A percentile compares a stretch with the other conserved stretches of the same genome.
phyloP scores from a whole-genome alignment of 2,329 filamentous ascomycete genomes.

The Fusarium penzigii region DNA sequence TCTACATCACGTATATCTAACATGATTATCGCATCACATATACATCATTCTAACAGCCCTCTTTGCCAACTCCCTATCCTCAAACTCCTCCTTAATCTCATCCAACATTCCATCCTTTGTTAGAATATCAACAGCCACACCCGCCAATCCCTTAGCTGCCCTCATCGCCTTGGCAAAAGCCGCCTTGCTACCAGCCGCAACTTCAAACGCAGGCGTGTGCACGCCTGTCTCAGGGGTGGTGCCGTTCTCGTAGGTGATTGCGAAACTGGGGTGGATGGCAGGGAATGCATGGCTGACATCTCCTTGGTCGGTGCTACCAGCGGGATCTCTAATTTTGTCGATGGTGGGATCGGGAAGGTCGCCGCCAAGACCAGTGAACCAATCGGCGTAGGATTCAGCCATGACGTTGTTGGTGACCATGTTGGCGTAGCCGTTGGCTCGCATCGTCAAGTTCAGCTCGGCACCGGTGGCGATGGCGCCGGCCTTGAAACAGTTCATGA shows the following conservation, averaged over 20 bases:
- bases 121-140: constrained; percentile 49
- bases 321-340: constrained; percentile 26
- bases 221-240: constrained; percentile 37
- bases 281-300: constrained; percentile 33
- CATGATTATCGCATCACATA: too few relatives aligned
- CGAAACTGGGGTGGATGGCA: constrained; percentile 27
- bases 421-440: constrained; percentile 32
- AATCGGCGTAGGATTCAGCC: constrained; percentile 22
- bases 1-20: too few relatives aligned
- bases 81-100: constrained; percentile 34
- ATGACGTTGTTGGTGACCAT: constrained; percentile 33
- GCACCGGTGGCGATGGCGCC: constrained; percentile 33
- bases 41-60: neutral
- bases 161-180: constrained; percentile 48
- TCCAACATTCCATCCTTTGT: constrained; percentile 42
- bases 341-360: constrained; percentile 24
- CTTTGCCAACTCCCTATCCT: neutral
- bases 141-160: constrained; percentile 50
- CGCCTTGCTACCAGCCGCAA: constrained; percentile 48
- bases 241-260: constrained; percentile 28
- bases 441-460: constrained; percentile 37
- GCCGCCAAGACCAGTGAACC: constrained; percentile 26
- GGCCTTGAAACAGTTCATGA: constrained; percentile 31
- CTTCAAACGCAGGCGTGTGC: constrained; percentile 55
- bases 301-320: constrained; percentile 32